Conservation (phyloP, 805 yeast species). For the Yamadazyma laniorum region DNA sequence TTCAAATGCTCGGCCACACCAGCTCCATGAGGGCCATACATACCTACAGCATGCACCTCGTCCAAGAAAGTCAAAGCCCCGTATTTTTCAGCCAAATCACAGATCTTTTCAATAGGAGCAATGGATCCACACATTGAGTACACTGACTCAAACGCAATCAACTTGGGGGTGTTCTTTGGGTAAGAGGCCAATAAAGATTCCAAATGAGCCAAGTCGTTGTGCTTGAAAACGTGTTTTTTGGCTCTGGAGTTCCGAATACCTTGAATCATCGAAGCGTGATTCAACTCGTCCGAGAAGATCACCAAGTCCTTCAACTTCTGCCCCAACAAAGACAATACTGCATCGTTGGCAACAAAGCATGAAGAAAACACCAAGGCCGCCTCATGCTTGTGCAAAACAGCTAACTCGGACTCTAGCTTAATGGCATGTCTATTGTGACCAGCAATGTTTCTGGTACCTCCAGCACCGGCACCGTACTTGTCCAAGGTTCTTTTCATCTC, state of each 20-base stretch:
- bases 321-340: conserved; percentile 86
- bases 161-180: conserved; percentile 86
- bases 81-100: conserved; percentile 95
- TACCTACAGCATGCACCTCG: conserved; percentile 98
- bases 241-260: conserved; percentile 92
- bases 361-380: conserved; percentile 94
- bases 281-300: conserved; percentile 86
- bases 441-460: conserved; percentile 98
- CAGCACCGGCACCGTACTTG: conserved; percentile 97
- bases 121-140: conserved; percentile 99
- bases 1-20: conserved; percentile 98
- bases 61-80: conserved; percentile 97
- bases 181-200: conserved; percentile 74
- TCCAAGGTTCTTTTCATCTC: conserved; percentile 79
- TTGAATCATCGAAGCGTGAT: conserved; percentile 97
- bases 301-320: conserved; percentile 87
- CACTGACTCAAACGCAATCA: conserved; percentile 95
- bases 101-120: conserved; percentile 87
- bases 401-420: conserved; percentile 78
- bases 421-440: conserved; percentile 95
- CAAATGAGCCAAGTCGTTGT: conserved; percentile 81
- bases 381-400: conserved; percentile 89
- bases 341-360: conserved; percentile 96
- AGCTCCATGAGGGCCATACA: conserved; percentile 99
- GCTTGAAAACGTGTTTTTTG: conserved; percentile 85